Conservation (phyloP, 129 eudicot species). For the Logfia minima region DNA sequence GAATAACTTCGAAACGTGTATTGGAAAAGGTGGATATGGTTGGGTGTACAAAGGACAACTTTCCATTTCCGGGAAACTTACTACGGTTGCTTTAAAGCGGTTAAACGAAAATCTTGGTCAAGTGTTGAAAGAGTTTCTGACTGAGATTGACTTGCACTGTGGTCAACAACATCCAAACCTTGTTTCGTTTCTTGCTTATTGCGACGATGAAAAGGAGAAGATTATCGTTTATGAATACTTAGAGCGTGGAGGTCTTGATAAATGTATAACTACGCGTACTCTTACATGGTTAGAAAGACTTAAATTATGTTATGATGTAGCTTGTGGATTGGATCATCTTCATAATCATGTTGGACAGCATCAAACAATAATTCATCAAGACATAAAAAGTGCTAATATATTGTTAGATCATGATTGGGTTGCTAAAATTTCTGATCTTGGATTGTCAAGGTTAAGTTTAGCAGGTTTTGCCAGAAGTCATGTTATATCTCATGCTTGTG, state of each 20-base stretch:
- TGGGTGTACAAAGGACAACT: neutral
- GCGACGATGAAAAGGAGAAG: neutral
- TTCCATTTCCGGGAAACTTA: neutral
- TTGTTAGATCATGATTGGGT: neutral
- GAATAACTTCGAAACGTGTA: neutral
- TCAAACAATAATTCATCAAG: neutral
- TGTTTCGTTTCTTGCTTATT: neutral
- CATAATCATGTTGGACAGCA: neutral
- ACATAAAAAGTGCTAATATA: neutral
- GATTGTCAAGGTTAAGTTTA: neutral
- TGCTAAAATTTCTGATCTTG: neutral
- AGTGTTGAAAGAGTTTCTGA: neutral
- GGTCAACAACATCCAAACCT: neutral
- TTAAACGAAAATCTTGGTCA: neutral
- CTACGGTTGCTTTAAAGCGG: neutral
- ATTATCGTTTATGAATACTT: neutral
- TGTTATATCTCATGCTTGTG: neutral
- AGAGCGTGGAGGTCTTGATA: neutral
- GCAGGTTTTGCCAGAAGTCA: neutral
- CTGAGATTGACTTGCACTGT: neutral
- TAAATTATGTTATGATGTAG: neutral
- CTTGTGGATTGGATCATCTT: neutral
- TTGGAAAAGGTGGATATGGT: neutral
- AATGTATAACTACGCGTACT: neutral
- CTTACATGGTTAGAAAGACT: neutral